Base-by-base conservation (phyloP, 2,329 filamentous ascomycete genomes). In the Fusarium sp. region DNA sequence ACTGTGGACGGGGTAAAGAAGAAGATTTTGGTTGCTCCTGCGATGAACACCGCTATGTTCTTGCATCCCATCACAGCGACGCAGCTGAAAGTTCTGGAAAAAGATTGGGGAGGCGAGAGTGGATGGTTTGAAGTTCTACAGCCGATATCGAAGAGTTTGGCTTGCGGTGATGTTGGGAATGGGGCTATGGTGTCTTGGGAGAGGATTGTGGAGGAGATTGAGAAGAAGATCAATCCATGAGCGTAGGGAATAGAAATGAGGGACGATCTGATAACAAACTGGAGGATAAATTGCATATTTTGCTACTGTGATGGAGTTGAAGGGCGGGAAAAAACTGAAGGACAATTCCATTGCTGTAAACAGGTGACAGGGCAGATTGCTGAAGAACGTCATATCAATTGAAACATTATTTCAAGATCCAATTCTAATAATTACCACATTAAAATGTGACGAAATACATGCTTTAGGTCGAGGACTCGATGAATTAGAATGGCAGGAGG, bases 21-120 rank as follows among this genome's bases (percentile, higher is more conserved):
- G 78, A 86, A 84, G 67, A 93, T 97, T 36, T 74, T 96, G 3
- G 91, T 95, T 1, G 92, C 92, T 4, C 90, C 91, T 2, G 89
- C 91, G 31, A 97, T 97, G 93, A 97, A 97, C 77, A 93, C 89
- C 26, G 89, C 90, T 6, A 97, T 97, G 94, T 97, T 92, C 91
- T 83, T 85, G 57, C 93, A 97, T 76, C 94, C 94, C 3, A 82
- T 97, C 45, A 97, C 94, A 1, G 84, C 80, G 50, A 88, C 86
- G 67, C 93, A 97, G 68, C 80, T 97, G 37, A 81, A 81, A 40
- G 82, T 91, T 0, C 81, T 97, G 46, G 85, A 90, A 67, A 86
- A 91, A 47, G 91, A 94, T 60, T 97, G 94, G 93, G 90, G 89
- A 8, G 80, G 79, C 3, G 70, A 78, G 20, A 75, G 77, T 23